Base-by-base conservation (phyloP, 2,329 filamentous ascomycete genomes). In the Verticillium albo-atrum region DNA sequence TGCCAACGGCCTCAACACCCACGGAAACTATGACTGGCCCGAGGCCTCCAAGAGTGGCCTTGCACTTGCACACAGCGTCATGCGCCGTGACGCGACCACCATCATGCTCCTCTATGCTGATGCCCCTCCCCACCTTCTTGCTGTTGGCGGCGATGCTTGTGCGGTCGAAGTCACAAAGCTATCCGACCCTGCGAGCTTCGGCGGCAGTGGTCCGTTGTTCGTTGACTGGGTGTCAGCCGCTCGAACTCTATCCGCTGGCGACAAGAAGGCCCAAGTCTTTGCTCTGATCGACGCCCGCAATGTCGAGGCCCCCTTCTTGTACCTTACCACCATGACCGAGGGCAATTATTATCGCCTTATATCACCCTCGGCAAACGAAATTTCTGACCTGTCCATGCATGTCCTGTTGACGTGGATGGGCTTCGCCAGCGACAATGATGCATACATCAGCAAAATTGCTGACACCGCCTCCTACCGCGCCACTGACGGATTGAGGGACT, bases 21-120 rank as follows among this genome's bases (percentile, higher is more conserved):
- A 59, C 3, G 68, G 70, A 1, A 79, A 77, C 1, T 70, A 70
- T 7, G 79, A 81, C 66, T 76, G 70, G 66, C 76, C 79, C 5
- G 80, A 83, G 64, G 80, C 79, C 2, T 68, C 73, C 7, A 81
- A 82, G 70, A 80, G 79, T 1, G 80, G 74, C 0, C 73, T 83
- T 4, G 79, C 80, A 1, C 68, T 68, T 9, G 78, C 79, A 1
- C 75, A 82, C 64, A 62, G 73, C 47, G 64, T 78, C 28, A 82
- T 83, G 78, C 74, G 80, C 28, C 63, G 73, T 0, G 75, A 77
- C 12, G 79, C 76, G 6, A 79, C 76, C 17, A 83, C 81, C 0
- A 67, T 83, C n/a, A 72, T 81, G 53, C 63, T 82, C 4, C 67
- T 81, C 20, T 82, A 79, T 61, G 74, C 79, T 0, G 79, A 82